Percentiles rank a stretch among this genome's conserved stretches.
Conservation (phyloP, 2,329 filamentous ascomycete species). For the Beauveria bassiana region DNA sequence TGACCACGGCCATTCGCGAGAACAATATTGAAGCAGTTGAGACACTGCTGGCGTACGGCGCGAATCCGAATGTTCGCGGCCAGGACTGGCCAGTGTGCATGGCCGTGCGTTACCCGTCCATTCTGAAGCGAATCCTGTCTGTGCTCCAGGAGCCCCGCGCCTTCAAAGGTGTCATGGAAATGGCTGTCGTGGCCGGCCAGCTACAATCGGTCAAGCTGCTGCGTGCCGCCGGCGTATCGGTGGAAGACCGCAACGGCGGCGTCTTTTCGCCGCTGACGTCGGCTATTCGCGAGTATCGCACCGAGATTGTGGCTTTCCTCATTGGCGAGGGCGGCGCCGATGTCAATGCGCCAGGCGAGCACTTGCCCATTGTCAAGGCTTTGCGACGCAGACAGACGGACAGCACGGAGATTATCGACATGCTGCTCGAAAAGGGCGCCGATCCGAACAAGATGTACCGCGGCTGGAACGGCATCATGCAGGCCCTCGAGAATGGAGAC, state of each 20-base stretch:
- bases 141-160: conserved; percentile 50
- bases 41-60: conserved; percentile 48
- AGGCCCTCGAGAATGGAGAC: conserved; percentile 58
- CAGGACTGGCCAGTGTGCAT: conserved; percentile 66
- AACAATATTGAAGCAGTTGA: conserved; percentile 53
- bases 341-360: conserved; percentile 60
- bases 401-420: conserved; percentile 53
- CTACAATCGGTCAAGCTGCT: conserved; percentile 60
- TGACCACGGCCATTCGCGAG: conserved; percentile 59
- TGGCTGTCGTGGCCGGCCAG: conserved; percentile 59
- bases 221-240: conserved; percentile 54
- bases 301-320: conserved; percentile 53
- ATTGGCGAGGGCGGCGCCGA: conserved; percentile 55
- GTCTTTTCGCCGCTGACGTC: conserved; percentile 65
- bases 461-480: conserved; percentile 58
- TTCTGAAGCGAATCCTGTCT: conserved; percentile 52
- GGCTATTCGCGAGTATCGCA: conserved; percentile 55
- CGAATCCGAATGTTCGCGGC: conserved; percentile 54
- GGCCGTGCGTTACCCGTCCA: conserved; percentile 53
- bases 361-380: conserved; percentile 63
- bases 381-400: conserved; percentile 49
- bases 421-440: conserved; percentile 55
- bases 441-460: conserved; percentile 62
- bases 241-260: conserved; percentile 65
- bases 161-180: conserved; percentile 60